phyloP scores from a whole-genome alignment of 179 eudicot genomes.

The Heliamphora pulchella region DNA sequence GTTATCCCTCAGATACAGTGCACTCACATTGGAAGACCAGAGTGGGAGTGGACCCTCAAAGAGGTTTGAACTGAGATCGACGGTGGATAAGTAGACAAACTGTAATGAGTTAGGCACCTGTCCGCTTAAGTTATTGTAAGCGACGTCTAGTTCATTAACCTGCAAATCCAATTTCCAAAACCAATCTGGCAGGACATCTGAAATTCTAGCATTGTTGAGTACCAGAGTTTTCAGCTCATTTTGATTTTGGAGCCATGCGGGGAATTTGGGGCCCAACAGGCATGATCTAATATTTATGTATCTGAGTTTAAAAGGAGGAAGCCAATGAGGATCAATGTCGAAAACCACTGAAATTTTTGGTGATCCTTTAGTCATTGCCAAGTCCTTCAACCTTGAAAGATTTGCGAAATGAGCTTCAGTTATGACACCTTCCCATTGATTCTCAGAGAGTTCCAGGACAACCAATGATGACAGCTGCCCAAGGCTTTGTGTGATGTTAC shows the following conservation, averaged over 20 bases:
- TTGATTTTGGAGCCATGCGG: slow-evolving; percentile 29
- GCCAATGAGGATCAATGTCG: slow-evolving; percentile 23
- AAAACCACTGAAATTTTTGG: slow-evolving; percentile 14
- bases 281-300: slow-evolving; percentile 14
- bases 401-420: slow-evolving; percentile 24
- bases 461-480: slow-evolving; percentile 15
- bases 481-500: slow-evolving; percentile 11
- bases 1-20: slow-evolving; percentile 22
- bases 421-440: slow-evolving; percentile 25
- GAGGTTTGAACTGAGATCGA: slow-evolving; percentile 19
- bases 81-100: background rate
- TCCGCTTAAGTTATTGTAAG: slow-evolving; percentile 22
- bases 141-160: slow-evolving; percentile 14
- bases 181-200: slow-evolving; percentile 26
- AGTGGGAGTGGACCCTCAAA: slow-evolving; percentile 27
- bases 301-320: slow-evolving; percentile 26
- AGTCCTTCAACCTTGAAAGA: slow-evolving; percentile 13
- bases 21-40: slow-evolving; percentile 20
- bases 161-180: slow-evolving; percentile 15
- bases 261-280: slow-evolving; percentile 29
- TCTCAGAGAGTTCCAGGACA: slow-evolving; percentile 14
- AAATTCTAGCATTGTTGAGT: slow-evolving; percentile 21
- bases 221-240: slow-evolving; percentile 10
- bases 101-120: slow-evolving; percentile 12
- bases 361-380: slow-evolving; percentile 6